Evolutionary conservation across 2,329 filamentous ascomycete species (phyloP), one percentile per base, ranked within the genome.

Genomic region (Talaromyces sp.): DNA sequence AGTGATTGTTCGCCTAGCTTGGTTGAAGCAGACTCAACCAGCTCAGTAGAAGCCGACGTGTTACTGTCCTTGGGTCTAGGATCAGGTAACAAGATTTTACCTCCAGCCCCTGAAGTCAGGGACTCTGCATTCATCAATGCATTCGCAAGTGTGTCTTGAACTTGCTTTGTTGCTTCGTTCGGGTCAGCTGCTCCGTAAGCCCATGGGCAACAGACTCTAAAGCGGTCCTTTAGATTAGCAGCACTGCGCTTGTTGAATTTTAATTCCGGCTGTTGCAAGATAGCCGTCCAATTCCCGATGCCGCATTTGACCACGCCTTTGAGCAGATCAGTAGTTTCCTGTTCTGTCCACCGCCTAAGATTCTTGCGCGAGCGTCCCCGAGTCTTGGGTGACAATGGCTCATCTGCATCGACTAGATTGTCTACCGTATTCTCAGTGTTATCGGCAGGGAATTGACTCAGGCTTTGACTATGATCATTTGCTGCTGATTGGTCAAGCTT

Each of bases 271-370:
- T 85, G 83, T 3, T 84, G 78, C 31, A 88, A 72, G 19, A 89
- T 88, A 68, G 83, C 83, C 64, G 86, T 88, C 87, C 87, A 89
- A 67, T 82, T 87, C 3, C 87, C 87, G 66, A 88, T 85, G 1
- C 87, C 87, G 69, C 85, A 87, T 67, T 81, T 83, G 43, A 83
- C 80, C 9, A 88, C 87, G 0, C 87, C 87, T 64, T 82, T 78
- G 13, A 88, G 76, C 31, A 89, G 73, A 67, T 84, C 79, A 33
- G 78, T 79, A 0, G 86, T 88, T 73, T 89, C 87, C 67, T 86
- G 78, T n/a, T 87, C 83, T 1, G 83, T 84, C 87, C 87, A 89
- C 68, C 76, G 81, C 63, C 78, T 74, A 14, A 81, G 64, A 67
- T 82, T 84, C 63, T 84, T 86, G 54, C 81, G 77, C 50, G 81